Evolutionary conservation across 768 basidiomycete genomes (phyloP).

Genomic region (Naganishia antarctica): DNA sequence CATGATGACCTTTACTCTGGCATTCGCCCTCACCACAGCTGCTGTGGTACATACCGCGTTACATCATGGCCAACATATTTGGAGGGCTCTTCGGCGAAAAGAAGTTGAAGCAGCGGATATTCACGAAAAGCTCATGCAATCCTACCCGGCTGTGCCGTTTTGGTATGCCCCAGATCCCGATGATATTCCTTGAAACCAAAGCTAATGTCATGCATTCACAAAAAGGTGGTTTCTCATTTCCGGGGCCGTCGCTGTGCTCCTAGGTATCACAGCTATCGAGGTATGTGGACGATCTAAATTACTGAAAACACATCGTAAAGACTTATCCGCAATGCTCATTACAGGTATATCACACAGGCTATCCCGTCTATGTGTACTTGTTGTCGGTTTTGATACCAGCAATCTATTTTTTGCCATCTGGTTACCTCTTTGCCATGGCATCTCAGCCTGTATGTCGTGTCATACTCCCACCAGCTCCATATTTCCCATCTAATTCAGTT

Average conservation of each 20-base stretch:
- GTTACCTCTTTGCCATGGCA: conserved; percentile 90
- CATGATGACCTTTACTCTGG: conserved; percentile 79
- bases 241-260: conserved; percentile 63
- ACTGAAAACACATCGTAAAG: too few species aligned
- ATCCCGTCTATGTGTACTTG: conserved; percentile 81
- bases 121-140: conserved; percentile 87
- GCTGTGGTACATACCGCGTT: conserved; percentile 83
- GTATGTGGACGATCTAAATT: too few species aligned
- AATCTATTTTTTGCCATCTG: conserved; percentile 80
- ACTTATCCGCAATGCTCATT: too few species aligned
- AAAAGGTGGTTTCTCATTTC: conserved; percentile 65
- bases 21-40: conserved; percentile 75
- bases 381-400: conserved; percentile 65
- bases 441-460: conserved; percentile 61
- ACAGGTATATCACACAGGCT: conserved; percentile 74
- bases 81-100: conserved; percentile 67
- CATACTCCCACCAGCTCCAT: background rate
- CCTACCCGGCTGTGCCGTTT: conserved; percentile 66
- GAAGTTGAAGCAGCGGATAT: conserved; percentile 83
- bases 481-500: background rate
- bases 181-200: too few species aligned
- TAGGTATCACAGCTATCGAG: conserved; percentile 64
- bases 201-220: background rate
- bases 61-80: conserved; percentile 75
- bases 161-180: conserved; percentile 32